Evolutionary conservation across 2,329 filamentous ascomycete species (phyloP), one percentile per base, ranked within the genome.

Genomic region (Cercospora sesami): DNA sequence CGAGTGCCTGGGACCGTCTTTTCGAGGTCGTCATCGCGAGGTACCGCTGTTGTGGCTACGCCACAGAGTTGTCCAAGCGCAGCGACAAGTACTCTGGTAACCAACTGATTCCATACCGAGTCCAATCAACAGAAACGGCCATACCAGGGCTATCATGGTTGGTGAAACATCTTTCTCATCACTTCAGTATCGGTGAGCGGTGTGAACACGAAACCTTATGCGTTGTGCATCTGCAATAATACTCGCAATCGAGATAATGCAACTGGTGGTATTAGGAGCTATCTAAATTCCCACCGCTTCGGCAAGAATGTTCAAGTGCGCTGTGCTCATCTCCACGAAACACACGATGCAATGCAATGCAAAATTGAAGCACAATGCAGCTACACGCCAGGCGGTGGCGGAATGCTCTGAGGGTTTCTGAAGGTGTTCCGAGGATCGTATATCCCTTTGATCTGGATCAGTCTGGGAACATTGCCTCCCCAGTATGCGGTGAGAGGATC

Each of bases 391-490:
- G 16, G 60, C 23, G 66, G 69, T 18, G 57, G 60, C 39, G 69
- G 63, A 28, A 70, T 65, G 39, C 70, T 72, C 64, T 73, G 72
- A 51, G 69, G 69, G 60, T 73, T 73, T 36, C 63, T 66, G 21
- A 77, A 79, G 0, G 76, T 66, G 30, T 71, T 73, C 1, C 69
- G 64, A 2, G 75, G 76, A 63, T 80, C 78, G 39, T 78, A 79
- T 66, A 75, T 74, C 1, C 66, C 61, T 51, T 78, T 76, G 55
- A 79, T 73, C 48, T 61, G 21, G 63, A 77, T 70, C 62, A 80
- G 51, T 53, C 66, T 72, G 60, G 69, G 62, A 28, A 79, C 45
- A 66, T 78, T 79, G 3, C 67, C 66, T n/a, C 72, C 73, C 18
- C 74, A 75, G 60, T 78, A 80, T 39, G 70, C 71, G 62, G 75